Evolutionary conservation across 2,329 filamentous ascomycete species (phyloP).

Genomic region (Bipolaris bicolor): DNA sequence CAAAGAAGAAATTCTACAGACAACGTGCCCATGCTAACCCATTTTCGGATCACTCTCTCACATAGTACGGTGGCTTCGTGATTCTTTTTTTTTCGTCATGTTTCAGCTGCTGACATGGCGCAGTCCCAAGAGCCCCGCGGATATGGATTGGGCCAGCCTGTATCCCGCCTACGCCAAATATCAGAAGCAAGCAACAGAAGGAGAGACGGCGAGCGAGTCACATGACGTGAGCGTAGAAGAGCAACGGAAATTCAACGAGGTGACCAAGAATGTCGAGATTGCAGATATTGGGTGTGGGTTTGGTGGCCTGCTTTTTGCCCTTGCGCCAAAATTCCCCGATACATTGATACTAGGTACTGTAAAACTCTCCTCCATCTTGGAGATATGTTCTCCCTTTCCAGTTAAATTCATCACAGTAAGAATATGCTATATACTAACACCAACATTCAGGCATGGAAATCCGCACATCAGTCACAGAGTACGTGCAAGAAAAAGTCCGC

Average conservation of each 20-base stretch:
- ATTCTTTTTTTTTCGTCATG: background rate
- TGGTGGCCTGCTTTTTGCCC: slow-evolving; percentile 84
- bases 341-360: slow-evolving; percentile 78
- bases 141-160: slow-evolving; percentile 90
- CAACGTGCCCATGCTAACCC: slow-evolving; percentile 97
- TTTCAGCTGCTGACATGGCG: slow-evolving; percentile 28
- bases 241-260: slow-evolving; percentile 27
- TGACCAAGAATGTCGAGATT: slow-evolving; percentile 79
- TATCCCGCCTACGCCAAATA: slow-evolving; percentile 72
- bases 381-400: too few relatives aligned
- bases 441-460: slow-evolving; percentile 80
- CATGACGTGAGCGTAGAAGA: slow-evolving; percentile 25
- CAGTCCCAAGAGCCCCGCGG: slow-evolving; percentile 76
- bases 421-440: background rate
- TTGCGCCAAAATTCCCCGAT: slow-evolving; percentile 80
- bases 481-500: slow-evolving; percentile 84
- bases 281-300: slow-evolving; percentile 98
- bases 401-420: too few relatives aligned
- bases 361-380: background rate
- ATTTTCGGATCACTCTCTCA: slow-evolving; percentile 90
- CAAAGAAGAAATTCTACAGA: slow-evolving; percentile 94
- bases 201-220: slow-evolving; percentile 25
- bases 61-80: slow-evolving; percentile 67
- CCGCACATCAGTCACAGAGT: slow-evolving; percentile 85
- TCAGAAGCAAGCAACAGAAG: slow-evolving; percentile 22